Evolutionary conservation across 352 stramenopile genomes (phyloP).

Genomic region (Achlya hypogyna): DNA sequence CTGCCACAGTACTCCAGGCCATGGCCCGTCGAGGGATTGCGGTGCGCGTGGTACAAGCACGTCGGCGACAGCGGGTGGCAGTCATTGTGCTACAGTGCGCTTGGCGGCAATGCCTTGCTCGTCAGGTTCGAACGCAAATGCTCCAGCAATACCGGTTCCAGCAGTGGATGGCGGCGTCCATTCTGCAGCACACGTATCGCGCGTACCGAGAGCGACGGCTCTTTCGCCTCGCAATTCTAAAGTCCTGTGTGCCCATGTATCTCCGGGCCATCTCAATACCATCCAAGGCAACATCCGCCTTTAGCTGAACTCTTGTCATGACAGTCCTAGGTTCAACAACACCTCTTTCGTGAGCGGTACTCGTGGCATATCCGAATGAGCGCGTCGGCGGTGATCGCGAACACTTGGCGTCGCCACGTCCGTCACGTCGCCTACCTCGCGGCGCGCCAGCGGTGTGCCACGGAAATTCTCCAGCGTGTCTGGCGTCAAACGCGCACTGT

Average conservation of each 20-base stretch:
- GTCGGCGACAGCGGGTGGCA: neutral
- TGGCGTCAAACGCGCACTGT: neutral
- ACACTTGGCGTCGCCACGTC: constrained; percentile 36
- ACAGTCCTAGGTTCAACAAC: neutral
- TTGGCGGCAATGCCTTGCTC: constrained; percentile 26
- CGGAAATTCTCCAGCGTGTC: neutral
- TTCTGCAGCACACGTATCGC: constrained; percentile 39
- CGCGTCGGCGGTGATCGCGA: constrained; percentile 37
- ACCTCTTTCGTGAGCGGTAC: constrained; percentile 29
- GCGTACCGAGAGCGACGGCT: constrained; percentile 26
- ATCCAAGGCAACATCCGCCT: constrained; percentile 4
- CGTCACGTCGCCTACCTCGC: neutral
- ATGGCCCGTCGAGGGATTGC: neutral
- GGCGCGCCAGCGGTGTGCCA: neutral
- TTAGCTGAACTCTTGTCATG: neutral
- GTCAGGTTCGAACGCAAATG: constrained; percentile 19
- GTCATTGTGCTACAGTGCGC: constrained; percentile 26
- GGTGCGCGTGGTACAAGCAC: neutral
- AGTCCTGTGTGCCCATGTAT: constrained; percentile 40
- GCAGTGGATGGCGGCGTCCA: constrained; percentile 33
- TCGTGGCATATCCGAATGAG: constrained; percentile 34
- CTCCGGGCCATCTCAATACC: constrained; percentile 25
- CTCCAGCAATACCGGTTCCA: constrained; percentile 26
- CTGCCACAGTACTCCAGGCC: neutral
- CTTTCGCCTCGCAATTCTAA: constrained; percentile 25